Percentiles rank a stretch among this genome's conserved stretches.
phyloP scores from a whole-genome alignment of 495 filamentous ascomycete species.

The Niebla homalea region DNA sequence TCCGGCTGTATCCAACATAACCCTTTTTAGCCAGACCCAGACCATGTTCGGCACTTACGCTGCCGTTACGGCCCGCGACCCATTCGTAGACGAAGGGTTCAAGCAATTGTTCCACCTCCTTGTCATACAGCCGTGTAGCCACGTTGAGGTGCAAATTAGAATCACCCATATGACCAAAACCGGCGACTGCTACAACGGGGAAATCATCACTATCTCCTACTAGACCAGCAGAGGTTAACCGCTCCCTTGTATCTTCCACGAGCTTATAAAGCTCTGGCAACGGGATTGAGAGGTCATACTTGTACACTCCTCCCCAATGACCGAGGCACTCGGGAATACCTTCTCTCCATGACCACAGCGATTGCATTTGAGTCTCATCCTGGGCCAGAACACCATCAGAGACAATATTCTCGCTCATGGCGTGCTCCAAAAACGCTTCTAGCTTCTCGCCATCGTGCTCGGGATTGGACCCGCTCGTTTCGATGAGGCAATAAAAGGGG shows the following conservation, averaged over 20 bases:
- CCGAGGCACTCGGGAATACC: constrained; percentile 77
- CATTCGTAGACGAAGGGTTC: constrained; percentile 97
- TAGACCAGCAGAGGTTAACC: constrained; percentile 58
- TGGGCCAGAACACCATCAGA: constrained; percentile 80
- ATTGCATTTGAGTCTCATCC: constrained; percentile 74
- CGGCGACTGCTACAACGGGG: constrained; percentile 79
- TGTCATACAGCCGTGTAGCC: constrained; percentile 65
- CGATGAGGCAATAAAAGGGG: constrained; percentile 91
- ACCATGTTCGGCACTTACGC: constrained; percentile 93
- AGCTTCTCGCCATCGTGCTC: constrained; percentile 89
- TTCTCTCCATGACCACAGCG: constrained; percentile 87
- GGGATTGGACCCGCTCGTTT: constrained; percentile 85
- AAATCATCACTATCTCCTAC: constrained; percentile 63
- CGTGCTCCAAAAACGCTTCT: constrained; percentile 70
- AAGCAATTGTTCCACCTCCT: constrained; percentile 73
- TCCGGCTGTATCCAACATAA: constrained; percentile 85
- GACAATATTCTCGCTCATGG: constrained; percentile 76
- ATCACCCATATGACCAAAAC: constrained; percentile 97
- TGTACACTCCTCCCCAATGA: constrained; percentile 92
- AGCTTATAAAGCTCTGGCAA: constrained; percentile 74
- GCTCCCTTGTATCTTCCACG: constrained; percentile 67
- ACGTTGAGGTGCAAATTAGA: constrained; percentile 90
- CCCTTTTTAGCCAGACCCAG: constrained; percentile 88
- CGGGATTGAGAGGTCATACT: constrained; percentile 95
- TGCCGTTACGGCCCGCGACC: constrained; percentile 74